A percentile compares a stretch with the other conserved stretches of the same genome.
Evolutionary conservation across 2,329 filamentous ascomycete genomes (phyloP).

Genomic region (Talaromyces sp.): DNA sequence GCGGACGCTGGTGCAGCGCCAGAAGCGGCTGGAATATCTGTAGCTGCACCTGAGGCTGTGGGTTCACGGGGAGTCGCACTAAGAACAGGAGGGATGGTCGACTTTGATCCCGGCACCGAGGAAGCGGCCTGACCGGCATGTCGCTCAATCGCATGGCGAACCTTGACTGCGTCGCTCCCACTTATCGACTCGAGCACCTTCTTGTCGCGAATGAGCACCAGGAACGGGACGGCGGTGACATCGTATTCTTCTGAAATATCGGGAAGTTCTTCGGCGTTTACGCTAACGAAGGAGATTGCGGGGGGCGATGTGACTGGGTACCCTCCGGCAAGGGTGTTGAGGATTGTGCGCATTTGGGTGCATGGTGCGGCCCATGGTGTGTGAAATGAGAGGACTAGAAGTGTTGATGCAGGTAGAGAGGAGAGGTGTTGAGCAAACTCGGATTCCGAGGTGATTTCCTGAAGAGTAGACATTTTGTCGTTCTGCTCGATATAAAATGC

Average conservation of each 20-base stretch:
- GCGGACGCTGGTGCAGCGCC: slow-evolving; percentile 26
- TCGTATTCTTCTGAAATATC: slow-evolving; percentile 91
- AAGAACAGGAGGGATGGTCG: slow-evolving; percentile 38
- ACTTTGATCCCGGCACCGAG: slow-evolving; percentile 26
- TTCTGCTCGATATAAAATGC: background rate
- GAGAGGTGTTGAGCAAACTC: slow-evolving; percentile 69
- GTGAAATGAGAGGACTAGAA: slow-evolving; percentile 89
- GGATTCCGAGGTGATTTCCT: slow-evolving; percentile 69
- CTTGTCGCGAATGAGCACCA: slow-evolving; percentile 75
- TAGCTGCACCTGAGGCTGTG: slow-evolving; percentile 20
- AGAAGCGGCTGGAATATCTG: slow-evolving; percentile 28
- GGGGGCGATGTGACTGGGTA: slow-evolving; percentile 68
- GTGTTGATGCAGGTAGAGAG: slow-evolving; percentile 64
- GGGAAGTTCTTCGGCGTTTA: slow-evolving; percentile 92
- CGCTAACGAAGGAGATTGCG: slow-evolving; percentile 75
- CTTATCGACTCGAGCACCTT: slow-evolving; percentile 79
- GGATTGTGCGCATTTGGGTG: slow-evolving; percentile 85
- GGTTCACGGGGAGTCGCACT: slow-evolving; percentile 36
- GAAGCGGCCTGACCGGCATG: slow-evolving; percentile 57
- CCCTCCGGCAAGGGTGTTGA: slow-evolving; percentile 79
- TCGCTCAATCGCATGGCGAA: slow-evolving; percentile 79
- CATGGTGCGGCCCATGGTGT: slow-evolving; percentile 96
- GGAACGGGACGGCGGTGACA: slow-evolving; percentile 88
- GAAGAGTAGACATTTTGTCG: slow-evolving; percentile 67
- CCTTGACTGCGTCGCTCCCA: slow-evolving; percentile 82